Evolutionary conservation across 2,329 filamentous ascomycete genomes (phyloP), one percentile per base, ranked within the genome.

Genomic region (Mariannaea elegans): DNA sequence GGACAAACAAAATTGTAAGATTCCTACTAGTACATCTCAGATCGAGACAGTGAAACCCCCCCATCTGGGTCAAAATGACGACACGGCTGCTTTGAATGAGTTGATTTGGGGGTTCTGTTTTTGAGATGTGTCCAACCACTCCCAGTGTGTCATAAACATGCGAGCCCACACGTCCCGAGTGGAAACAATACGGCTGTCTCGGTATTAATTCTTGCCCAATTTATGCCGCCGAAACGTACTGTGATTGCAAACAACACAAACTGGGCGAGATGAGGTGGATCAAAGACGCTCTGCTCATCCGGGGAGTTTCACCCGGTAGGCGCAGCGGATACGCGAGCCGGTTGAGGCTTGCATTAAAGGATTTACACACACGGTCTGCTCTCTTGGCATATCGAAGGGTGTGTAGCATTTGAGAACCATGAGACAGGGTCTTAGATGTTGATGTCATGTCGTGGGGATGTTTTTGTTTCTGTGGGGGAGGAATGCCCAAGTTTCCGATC

Each of bases 11-110:
- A 36, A 36, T 36, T 7, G 12, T 32, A 29, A 45, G 41, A 36
- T 23, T 34, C 32, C 12, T 31, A 48, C 29, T 38, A 50, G 36
- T 44, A 54, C n/a, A 48, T 54, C 39, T 36, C 50, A 49, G 39
- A 31, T 47, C 32, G 32, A 47, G 58, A 56, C 42, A 52, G 29
- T 32, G 36, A 29, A 32, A 12, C 23, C 31, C 31, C n/a, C 32
- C 21, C 29, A 48, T 47, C 47, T 27, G 55, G 47, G 50, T 34
- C 41, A 49, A 59, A 59, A 62, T 59, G 55, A 59, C 50, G 59
- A 62, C 41, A 62, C 52, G 59, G 59, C 46, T 60, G 52, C 46
- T 46, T 48, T 52, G 57, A 51, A 56, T 54, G 45, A 44, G 29
- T 49, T 52, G 23, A 51, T 45, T 49, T 27, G 41, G 41, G 41